A percentile compares a stretch with the other conserved stretches of the same genome.
phyloP scores from a whole-genome alignment of 1,284 basidiomycete genomes.

The Irpex rosettiformis region DNA sequence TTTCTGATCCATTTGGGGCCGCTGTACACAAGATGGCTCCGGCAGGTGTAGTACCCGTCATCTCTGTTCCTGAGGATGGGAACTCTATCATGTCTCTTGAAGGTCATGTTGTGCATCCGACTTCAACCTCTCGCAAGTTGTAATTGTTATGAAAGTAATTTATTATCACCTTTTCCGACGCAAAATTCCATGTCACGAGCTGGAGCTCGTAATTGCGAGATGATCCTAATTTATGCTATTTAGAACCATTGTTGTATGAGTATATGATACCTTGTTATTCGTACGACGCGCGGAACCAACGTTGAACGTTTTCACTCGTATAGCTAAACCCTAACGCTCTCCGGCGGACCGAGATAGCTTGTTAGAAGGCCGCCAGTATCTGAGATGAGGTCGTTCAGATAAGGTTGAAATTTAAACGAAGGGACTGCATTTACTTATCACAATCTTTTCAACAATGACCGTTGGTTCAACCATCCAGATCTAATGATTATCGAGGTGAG shows the following conservation, averaged over 20 bases:
- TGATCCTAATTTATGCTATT: background rate
- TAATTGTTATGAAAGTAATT: background rate
- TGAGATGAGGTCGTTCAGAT: constrained; percentile 19
- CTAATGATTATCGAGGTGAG: constrained; percentile 16
- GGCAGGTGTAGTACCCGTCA: background rate
- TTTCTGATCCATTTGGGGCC: background rate
- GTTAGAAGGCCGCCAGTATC: constrained; percentile 52
- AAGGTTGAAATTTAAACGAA: background rate
- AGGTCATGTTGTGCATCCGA: background rate
- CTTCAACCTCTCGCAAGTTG: background rate
- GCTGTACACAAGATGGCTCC: background rate
- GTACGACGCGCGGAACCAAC: background rate
- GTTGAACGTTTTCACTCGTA: background rate
- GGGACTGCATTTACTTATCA: constrained; percentile 43
- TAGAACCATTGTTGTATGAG: background rate
- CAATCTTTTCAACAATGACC: constrained; percentile 59
- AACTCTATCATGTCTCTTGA: background rate
- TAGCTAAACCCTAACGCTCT: constrained; percentile 43
- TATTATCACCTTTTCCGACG: background rate
- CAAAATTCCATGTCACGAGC: background rate
- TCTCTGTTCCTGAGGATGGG: background rate
- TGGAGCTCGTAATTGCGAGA: background rate
- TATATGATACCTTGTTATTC: background rate
- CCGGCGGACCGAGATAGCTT: constrained; percentile 62
- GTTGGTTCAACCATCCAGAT: constrained; percentile 59